Percentiles rank a stretch among this genome's conserved stretches.
These are phyloP conservation scores for Tympanopsis confertula DNA, from an alignment of 2,329 filamentous ascomycete genomes.

Conservation along the genomic window DNA sequence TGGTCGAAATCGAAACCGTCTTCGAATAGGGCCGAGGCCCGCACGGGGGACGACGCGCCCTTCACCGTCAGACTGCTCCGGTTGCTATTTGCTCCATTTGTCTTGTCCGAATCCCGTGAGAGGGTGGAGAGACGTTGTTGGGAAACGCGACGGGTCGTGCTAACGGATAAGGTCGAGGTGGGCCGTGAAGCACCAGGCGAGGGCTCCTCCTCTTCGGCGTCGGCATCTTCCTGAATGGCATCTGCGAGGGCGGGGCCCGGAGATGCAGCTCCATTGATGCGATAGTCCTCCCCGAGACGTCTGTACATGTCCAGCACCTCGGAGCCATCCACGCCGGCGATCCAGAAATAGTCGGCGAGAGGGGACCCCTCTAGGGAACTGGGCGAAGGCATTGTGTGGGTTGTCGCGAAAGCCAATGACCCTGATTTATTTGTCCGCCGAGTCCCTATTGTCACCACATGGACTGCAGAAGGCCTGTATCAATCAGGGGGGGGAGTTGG, in stretches of 20 bases:
- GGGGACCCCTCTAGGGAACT: constrained; percentile 31
- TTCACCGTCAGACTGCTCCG: constrained; percentile 4
- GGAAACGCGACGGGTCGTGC: constrained; percentile 3
- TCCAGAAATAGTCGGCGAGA: constrained; percentile 67
- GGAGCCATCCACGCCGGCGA: constrained; percentile 58
- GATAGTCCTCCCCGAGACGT: constrained; percentile 17
- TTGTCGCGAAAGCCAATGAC: too few relatives aligned
- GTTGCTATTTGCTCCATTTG: constrained; percentile 5
- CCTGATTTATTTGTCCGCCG: too few relatives aligned
- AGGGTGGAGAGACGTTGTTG: constrained; percentile 4
- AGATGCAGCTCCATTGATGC: constrained; percentile 6
- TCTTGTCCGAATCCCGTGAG: constrained; percentile 4
- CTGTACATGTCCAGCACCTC: constrained; percentile 45
- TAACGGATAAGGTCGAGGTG: background rate
- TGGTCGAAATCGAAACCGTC: constrained; percentile 83
- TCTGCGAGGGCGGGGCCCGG: background rate
- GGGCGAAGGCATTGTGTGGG: constrained; percentile 10
- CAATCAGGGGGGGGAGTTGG: too few relatives aligned
- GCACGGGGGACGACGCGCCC: constrained; percentile 7
- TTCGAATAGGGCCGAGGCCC: constrained; percentile 14
- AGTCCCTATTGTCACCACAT: too few relatives aligned
- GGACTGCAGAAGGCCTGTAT: too few relatives aligned
- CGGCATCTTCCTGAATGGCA: constrained; percentile 1
- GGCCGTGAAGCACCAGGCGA: background rate
- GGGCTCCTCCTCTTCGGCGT: constrained; percentile 3